Base-by-base conservation (phyloP, 768 basidiomycete species). In the Pluteus cervinus region DNA sequence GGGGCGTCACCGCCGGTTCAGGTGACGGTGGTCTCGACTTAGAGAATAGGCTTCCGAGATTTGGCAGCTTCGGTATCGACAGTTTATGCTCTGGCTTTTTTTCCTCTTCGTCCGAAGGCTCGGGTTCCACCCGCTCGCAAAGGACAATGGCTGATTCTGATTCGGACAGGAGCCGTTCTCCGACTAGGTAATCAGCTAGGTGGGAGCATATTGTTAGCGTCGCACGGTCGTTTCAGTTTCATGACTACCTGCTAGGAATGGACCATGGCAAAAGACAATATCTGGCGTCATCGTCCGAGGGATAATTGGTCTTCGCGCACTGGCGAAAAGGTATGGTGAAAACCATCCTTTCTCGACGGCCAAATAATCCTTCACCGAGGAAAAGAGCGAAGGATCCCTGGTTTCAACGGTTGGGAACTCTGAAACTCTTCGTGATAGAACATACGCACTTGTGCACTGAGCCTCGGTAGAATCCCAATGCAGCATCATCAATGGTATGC, bases 261-360 rank as follows among this genome's bases (percentile, higher is more conserved):
- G 79, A 3, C 75, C 75, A 51, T 81, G 76, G 40, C 73, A 79
- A 48, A 81, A 81, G 8, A 79, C 56, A 7, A 81, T 58, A 53
- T 82, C 80, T 18, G 81, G 79, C 53, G 67, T 77, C 69, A 81
- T 73, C 16, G 66, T 65, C 26, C 79, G 64, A 1, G 74, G 78
- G 38, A 79, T 81, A 48, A 75, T 65, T 5, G 79, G 79, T 32
- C 78, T 56, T 7, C 74, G 67, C 3, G 65, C 66, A 40, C 75
- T 79, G 4, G 78, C 76, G 49, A 78, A 81, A 2, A 80, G 60
- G 50, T 80, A 79, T 0, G 78, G 78, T 9, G 70, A 75, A 55
- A 81, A 80, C 79, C 81, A 80, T 10, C 78, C 79, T 53, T 81
- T 79, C 55, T 76, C 73, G 3, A 76, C 59, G 3, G 76, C 66